Percentiles rank a stretch among this genome's conserved stretches.
These are phyloP conservation scores for Neurospora sp. DNA, from an alignment of 495 filamentous ascomycete species.

Conservation along the genomic window DNA sequence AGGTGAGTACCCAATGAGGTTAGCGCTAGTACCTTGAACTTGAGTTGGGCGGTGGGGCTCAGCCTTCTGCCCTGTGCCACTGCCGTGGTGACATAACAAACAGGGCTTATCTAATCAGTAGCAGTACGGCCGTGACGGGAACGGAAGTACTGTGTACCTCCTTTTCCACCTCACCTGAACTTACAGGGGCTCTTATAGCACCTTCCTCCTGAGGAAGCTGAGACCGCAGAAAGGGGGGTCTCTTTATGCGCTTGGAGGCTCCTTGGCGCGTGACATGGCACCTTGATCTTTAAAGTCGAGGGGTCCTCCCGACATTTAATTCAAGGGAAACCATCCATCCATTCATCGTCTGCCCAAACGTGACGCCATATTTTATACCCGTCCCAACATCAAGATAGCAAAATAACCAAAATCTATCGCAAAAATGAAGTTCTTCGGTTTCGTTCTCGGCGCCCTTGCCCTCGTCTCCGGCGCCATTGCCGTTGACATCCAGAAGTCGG, in stretches of 20 bases:
- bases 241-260: background rate
- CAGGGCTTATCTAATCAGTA: background rate
- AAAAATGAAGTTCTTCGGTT: constrained; percentile 50
- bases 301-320: constrained; percentile 4
- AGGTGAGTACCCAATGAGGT: constrained; percentile 22
- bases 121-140: background rate
- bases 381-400: background rate
- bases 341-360: background rate
- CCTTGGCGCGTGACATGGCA: constrained; percentile 5
- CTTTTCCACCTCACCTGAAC: background rate
- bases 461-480: constrained; percentile 42
- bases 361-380: background rate
- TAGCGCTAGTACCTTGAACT: constrained; percentile 6
- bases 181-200: background rate
- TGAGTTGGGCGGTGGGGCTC: background rate
- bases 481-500: constrained; percentile 51
- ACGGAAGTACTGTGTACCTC: background rate
- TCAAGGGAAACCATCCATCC: constrained; percentile 5
- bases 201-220: background rate
- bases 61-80: background rate
- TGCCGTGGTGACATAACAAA: background rate
- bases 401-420: background rate
- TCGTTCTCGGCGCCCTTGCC: constrained; percentile 46
- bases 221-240: background rate
- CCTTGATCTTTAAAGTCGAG: constrained; percentile 2